Percentiles rank a stretch among this genome's conserved stretches.
Conservation (phyloP, 1,284 basidiomycete species). For the Sanghuangporus sanghuang region DNA sequence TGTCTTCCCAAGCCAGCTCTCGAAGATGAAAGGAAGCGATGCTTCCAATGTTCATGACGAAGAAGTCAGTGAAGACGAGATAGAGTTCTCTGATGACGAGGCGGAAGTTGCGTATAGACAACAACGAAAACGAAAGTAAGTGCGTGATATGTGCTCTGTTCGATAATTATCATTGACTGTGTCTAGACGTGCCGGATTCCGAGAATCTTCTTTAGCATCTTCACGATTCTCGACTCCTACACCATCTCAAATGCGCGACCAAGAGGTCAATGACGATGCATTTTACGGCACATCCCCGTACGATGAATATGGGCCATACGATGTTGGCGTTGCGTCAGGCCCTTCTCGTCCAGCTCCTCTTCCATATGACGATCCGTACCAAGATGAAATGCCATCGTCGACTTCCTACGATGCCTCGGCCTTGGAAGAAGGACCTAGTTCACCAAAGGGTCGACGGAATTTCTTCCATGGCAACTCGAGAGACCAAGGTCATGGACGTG, state of each 20-base stretch:
- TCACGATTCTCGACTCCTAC: slow-evolving; percentile 52
- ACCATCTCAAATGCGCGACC: slow-evolving; percentile 47
- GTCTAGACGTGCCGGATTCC: slow-evolving; percentile 46
- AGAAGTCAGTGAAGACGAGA: slow-evolving; percentile 78
- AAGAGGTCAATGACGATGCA: slow-evolving; percentile 43
- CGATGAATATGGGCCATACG: slow-evolving; percentile 58
- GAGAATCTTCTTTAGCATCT: slow-evolving; percentile 41
- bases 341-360: slow-evolving; percentile 56
- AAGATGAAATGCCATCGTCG: slow-evolving; percentile 33
- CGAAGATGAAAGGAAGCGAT: slow-evolving; percentile 72
- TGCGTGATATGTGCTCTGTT: slow-evolving; percentile 3
- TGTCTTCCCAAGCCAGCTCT: slow-evolving; percentile 68
- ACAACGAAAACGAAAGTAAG: slow-evolving; percentile 39
- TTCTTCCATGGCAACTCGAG: slow-evolving; percentile 21
- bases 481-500: slow-evolving; percentile 28
- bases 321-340: slow-evolving; percentile 50
- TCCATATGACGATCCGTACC: slow-evolving; percentile 75
- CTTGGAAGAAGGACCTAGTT: slow-evolving; percentile 20
- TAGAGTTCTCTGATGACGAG: slow-evolving; percentile 91
- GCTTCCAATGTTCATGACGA: slow-evolving; percentile 92
- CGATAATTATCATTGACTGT: background rate
- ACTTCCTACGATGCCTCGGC: background rate
- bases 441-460: slow-evolving; percentile 26
- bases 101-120: slow-evolving; percentile 68
- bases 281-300: slow-evolving; percentile 54